Percentiles rank a stretch among this genome's conserved stretches.
Conservation (phyloP, 2,329 filamentous ascomycete genomes). For the Fusarium xylarioides region DNA sequence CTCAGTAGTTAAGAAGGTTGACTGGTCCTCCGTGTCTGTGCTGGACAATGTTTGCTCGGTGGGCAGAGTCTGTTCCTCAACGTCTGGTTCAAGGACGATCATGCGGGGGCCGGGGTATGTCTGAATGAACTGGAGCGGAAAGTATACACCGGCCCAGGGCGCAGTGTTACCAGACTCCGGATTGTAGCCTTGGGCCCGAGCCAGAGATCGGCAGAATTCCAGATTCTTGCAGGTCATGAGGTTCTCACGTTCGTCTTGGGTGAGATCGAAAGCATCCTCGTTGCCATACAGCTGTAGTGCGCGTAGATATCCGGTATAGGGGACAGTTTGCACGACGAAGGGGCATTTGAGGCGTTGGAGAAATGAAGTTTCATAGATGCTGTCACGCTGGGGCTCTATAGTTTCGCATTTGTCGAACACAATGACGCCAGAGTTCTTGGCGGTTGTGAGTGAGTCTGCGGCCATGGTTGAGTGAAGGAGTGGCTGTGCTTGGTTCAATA, state of each 20-base stretch:
- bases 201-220: not conserved
- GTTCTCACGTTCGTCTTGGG: not conserved
- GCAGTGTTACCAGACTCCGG: not conserved
- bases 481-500: not conserved
- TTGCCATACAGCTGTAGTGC: conserved; percentile 20
- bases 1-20: not conserved
- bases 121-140: not conserved
- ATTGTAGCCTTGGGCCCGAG: conserved; percentile 6
- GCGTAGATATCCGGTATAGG: conserved; percentile 12
- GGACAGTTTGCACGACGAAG: not conserved
- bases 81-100: not conserved
- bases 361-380: not conserved
- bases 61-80: not conserved
- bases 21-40: not conserved
- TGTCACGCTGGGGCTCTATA: not conserved
- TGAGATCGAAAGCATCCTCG: not conserved
- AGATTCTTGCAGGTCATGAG: conserved; percentile 2
- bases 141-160: conserved; percentile 13
- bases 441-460: not conserved
- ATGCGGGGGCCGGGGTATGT: conserved; percentile 5
- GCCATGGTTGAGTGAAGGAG: not conserved
- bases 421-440: not conserved
- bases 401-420: conserved; percentile 7
- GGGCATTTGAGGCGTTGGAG: not conserved
- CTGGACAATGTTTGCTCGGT: not conserved